A percentile compares a stretch with the other conserved stretches of the same genome.
Conservation (phyloP, 441 rosid genomes). For the Biscutella auriculata region DNA sequence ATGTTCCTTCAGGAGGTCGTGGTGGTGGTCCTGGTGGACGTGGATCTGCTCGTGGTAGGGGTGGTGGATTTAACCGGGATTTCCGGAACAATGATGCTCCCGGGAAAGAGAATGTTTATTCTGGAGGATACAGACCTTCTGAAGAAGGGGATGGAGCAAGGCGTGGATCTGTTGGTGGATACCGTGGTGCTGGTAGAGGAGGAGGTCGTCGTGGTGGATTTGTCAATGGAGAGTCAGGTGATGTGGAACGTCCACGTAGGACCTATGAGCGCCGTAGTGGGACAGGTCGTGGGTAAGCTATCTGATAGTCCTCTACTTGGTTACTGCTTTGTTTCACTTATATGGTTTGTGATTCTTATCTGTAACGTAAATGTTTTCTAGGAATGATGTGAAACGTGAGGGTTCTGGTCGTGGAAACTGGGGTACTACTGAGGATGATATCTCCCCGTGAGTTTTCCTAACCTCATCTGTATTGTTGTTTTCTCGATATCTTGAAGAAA, state of each 20-base stretch:
- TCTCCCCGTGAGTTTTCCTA: constrained; percentile 10
- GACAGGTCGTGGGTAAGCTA: constrained; percentile 20
- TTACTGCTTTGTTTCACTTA: background rate
- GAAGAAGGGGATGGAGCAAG: constrained; percentile 19
- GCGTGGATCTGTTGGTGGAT: constrained; percentile 13
- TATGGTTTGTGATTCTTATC: background rate
- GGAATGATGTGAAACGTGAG: constrained; percentile 20
- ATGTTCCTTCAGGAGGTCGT: constrained; percentile 14
- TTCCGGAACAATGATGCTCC: constrained; percentile 1
- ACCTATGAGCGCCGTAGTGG: constrained; percentile 18
- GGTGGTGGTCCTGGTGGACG: constrained; percentile 6
- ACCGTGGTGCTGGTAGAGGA: constrained; percentile 11
- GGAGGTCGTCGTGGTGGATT: constrained; percentile 12
- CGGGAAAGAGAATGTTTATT: constrained; percentile 3
- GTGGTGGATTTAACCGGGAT: constrained; percentile 9
- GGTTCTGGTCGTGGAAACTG: constrained; percentile 31
- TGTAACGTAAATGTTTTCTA: constrained; percentile 3
- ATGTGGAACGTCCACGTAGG: constrained; percentile 14
- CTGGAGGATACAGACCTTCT: constrained; percentile 11
- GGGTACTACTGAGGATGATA: constrained; percentile 23
- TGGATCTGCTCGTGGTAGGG: constrained; percentile 10
- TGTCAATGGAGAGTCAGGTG: constrained; percentile 21
- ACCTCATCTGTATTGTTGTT: background rate
- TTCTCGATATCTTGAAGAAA: background rate
- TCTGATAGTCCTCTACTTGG: background rate